These are phyloP conservation scores for Suhomyces bribrorum DNA, from an alignment of 1,139 yeast species.

Conservation along the genomic window DNA sequence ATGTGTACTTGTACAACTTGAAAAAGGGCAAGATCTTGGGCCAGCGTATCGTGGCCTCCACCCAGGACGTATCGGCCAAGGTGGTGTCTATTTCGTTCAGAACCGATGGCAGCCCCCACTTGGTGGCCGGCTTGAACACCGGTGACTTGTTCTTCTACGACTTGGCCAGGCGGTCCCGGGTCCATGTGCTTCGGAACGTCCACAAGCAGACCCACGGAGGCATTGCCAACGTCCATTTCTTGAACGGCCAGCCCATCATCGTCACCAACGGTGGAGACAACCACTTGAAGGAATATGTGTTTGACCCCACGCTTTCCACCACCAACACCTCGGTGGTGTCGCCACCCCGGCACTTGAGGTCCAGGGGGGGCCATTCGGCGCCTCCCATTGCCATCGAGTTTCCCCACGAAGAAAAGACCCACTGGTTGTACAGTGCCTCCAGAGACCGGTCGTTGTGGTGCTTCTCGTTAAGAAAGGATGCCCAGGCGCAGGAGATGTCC, in stretches of 20 bases:
- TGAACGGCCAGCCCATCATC: constrained; percentile 90
- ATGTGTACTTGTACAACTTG: constrained; percentile 64
- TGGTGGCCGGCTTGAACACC: constrained; percentile 74
- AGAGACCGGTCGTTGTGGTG: constrained; percentile 87
- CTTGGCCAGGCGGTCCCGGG: constrained; percentile 66
- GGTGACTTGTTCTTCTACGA: constrained; percentile 91
- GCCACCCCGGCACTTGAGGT: constrained; percentile 89
- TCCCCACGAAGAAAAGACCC: constrained; percentile 77
- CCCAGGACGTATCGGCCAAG: constrained; percentile 47
- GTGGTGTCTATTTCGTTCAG: constrained; percentile 81
- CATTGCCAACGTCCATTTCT: constrained; percentile 69
- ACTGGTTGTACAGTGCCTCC: constrained; percentile 83
- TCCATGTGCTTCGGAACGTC: constrained; percentile 72
- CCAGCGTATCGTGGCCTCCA: constrained; percentile 56
- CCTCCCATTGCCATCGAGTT: constrained; percentile 82
- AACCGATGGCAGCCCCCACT: constrained; percentile 85
- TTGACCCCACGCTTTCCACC: constrained; percentile 83
- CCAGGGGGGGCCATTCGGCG: constrained; percentile 95
- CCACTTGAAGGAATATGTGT: constrained; percentile 83
- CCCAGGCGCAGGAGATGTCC: constrained; percentile 92
- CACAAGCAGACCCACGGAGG: constrained; percentile 81
- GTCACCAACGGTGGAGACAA: constrained; percentile 95
- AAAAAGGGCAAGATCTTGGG: constrained; percentile 61
- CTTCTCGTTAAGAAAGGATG: constrained; percentile 90
- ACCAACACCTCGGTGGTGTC: constrained; percentile 67